Base-by-base conservation (phyloP, 192 early-diverging fungal species). In the Entophlyctis luteolus region DNA sequence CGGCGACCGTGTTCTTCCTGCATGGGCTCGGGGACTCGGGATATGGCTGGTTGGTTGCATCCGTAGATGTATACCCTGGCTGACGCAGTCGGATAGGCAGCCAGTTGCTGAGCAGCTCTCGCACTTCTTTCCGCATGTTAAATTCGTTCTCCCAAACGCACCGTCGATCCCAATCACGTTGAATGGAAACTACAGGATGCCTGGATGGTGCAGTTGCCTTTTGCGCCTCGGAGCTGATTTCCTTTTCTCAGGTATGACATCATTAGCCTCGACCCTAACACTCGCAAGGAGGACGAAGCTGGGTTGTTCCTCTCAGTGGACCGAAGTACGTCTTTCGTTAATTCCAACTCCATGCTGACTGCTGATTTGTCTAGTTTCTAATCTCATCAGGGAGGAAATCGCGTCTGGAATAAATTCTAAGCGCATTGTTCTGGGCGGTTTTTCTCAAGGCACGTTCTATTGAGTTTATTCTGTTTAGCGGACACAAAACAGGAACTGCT, bases 401-500 rank as follows among this genome's bases (percentile, higher is more conserved):
- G 87, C 89, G 18, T 49, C 78, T 22, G 88, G 91, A 2, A 94
- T 93, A 52, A 82, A 90, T 1, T 73, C 91, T 3, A 75, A 87
- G 37, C 83, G 92, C 18, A 98, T 98, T 48, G 86, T 97, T 36
- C 46, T 98, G 18, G 94, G 92, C 54, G 96, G 96, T 0, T 98
- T 98, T 65, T 95, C 93, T 23, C 96, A 98, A 75, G 20, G n/a
- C n/a, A n/a, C n/a, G n/a, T 47, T 47, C 45, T 22, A 16, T 22
- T 47, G 18, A 47, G 18, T n/a, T n/a, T n/a, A 47, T n/a, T 16
- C 2, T 47, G 45, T 47, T 22, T 2, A n/a, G 45, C 45, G 22
- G 18, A 47, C 25, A 54, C 52, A 18, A 54, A 20, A 22, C 20
- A 77, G 69, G 71, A 8, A 71, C 82, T n/a, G 94, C 88, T 0